Percentiles rank a stretch among this genome's conserved stretches.
These are phyloP conservation scores for Paecilomyces sp. DNA, from an alignment of 2,329 filamentous ascomycete genomes.

Conservation along the genomic window DNA sequence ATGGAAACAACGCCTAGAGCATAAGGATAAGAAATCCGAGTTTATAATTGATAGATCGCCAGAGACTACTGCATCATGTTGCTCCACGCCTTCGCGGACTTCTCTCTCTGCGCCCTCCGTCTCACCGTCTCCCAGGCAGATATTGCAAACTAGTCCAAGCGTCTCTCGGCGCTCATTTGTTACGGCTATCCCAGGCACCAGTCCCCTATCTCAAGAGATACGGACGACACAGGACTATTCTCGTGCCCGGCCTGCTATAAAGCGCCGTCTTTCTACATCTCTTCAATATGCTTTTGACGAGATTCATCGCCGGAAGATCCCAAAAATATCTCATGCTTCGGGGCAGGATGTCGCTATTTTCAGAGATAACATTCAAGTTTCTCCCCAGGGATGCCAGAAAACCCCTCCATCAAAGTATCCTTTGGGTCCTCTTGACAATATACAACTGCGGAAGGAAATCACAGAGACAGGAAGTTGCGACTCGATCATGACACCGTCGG, in stretches of 20 bases:
- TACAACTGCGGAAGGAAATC: not conserved
- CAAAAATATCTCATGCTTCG: not conserved
- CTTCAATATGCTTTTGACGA: not conserved
- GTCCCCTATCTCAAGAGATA: not conserved
- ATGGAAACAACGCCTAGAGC: conserved; percentile 57
- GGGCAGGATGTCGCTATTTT: not conserved
- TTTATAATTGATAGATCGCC: conserved; percentile 19
- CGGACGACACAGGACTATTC: not conserved
- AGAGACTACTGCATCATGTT: conserved; percentile 13
- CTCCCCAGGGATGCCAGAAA: not conserved
- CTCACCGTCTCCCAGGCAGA: not conserved
- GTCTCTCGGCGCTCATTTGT: not conserved
- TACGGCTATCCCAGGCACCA: not conserved
- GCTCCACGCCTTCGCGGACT: conserved; percentile 8
- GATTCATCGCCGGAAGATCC: not conserved
- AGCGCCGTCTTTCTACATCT: not conserved
- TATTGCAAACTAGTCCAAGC: not conserved
- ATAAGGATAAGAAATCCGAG: conserved; percentile 34
- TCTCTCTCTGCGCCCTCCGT: not conserved
- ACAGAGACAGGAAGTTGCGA: not conserved
- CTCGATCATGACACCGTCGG: not conserved
- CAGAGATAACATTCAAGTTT: not conserved
- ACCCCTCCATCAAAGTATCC: not conserved
- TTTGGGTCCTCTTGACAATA: not conserved
- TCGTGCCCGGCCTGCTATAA: not conserved